These are phyloP conservation scores for Phytophthora idaei DNA, from an alignment of 352 stramenopile genomes.

Conservation along the genomic window DNA sequence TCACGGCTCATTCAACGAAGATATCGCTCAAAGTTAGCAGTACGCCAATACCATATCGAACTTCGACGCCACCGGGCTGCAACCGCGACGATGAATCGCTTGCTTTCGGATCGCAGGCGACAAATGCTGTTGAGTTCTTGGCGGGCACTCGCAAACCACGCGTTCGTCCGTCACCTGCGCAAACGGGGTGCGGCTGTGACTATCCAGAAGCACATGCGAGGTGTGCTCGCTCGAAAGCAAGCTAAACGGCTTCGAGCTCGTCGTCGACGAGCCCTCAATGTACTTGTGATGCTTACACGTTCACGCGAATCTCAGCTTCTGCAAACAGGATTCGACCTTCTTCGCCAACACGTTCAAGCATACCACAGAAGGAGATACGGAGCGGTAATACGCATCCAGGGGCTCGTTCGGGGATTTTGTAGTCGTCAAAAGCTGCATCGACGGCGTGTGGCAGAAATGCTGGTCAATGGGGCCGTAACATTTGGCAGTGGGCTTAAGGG, in stretches of 20 bases:
- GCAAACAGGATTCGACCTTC: slow-evolving; percentile 34
- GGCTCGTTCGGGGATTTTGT: slow-evolving; percentile 50
- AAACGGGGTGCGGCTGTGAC: slow-evolving; percentile 51
- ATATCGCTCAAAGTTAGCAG: slow-evolving; percentile 39
- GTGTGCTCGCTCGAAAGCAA: slow-evolving; percentile 43
- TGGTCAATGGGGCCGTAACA: slow-evolving; percentile 29
- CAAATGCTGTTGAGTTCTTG: slow-evolving; percentile 39
- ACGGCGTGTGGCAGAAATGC: slow-evolving; percentile 42
- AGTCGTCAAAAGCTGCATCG: slow-evolving; percentile 44
- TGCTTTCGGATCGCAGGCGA: slow-evolving; percentile 45
- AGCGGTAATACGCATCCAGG: slow-evolving; percentile 41
- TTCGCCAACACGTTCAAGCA: slow-evolving; percentile 40
- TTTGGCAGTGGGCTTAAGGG: slow-evolving; percentile 36
- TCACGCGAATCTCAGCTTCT: slow-evolving; percentile 47
- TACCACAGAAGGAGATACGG: slow-evolving; percentile 19
- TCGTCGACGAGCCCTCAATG: slow-evolving; percentile 41
- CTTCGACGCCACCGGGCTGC: slow-evolving; percentile 52
- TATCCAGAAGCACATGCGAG: slow-evolving; percentile 58
- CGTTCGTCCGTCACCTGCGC: slow-evolving; percentile 50
- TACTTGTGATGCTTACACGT: slow-evolving; percentile 35
- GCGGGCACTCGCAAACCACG: slow-evolving; percentile 50
- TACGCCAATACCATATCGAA: slow-evolving; percentile 45
- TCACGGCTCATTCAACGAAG: slow-evolving; percentile 47
- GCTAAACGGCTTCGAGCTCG: slow-evolving; percentile 45
- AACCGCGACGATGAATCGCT: slow-evolving; percentile 51